phyloP scores from a whole-genome alignment of 345 rosid genomes.

The Acer yangbiense region DNA sequence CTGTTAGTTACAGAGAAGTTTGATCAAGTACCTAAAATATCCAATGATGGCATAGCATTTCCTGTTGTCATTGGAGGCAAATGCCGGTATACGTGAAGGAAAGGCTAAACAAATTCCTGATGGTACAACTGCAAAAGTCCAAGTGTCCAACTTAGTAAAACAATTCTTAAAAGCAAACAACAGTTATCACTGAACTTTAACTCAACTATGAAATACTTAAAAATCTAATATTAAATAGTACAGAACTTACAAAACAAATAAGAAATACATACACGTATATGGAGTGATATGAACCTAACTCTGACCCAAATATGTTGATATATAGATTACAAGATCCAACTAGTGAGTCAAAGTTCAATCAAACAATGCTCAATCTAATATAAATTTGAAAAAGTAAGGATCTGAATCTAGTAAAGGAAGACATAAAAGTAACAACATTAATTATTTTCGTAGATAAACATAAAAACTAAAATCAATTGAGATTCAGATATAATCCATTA shows the following conservation, averaged over 20 bases:
- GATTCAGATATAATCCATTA: not conserved
- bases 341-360: not conserved
- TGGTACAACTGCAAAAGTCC: not conserved
- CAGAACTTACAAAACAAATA: not conserved
- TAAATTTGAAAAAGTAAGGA: not conserved
- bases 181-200: not conserved
- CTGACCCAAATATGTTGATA: not conserved
- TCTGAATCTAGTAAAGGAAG: not conserved
- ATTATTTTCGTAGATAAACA: too few species aligned
- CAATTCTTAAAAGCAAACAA: not conserved
- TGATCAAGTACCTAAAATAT: constrained; percentile 65
- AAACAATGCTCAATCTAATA: not conserved
- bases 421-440: too few species aligned
- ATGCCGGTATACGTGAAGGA: not conserved
- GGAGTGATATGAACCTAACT: not conserved
- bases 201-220: not conserved
- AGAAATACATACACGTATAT: not conserved
- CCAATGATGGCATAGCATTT: constrained; percentile 54
- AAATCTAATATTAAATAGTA: not conserved
- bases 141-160: not conserved
- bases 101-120: not conserved
- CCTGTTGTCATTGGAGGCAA: constrained; percentile 34
- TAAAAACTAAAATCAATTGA: not conserved
- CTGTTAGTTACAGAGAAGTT: constrained; percentile 9
- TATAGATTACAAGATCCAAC: not conserved